These are phyloP conservation scores for Plenodomus tracheiphilus DNA, from an alignment of 2,329 filamentous ascomycete genomes.

Conservation along the genomic window DNA sequence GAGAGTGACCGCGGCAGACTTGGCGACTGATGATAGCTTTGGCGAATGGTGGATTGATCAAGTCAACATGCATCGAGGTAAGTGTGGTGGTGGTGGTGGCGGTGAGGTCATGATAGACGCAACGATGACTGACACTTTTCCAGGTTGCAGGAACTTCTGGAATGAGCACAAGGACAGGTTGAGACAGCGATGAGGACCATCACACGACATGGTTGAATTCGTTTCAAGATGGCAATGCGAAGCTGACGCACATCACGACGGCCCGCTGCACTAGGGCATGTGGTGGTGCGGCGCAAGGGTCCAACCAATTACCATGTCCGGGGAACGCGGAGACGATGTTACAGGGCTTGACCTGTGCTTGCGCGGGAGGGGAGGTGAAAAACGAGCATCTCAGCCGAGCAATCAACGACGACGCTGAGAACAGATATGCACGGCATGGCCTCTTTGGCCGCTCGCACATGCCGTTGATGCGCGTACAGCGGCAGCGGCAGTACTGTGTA, in stretches of 20 bases:
- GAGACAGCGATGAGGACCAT: constrained; percentile 61
- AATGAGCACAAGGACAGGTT: constrained; percentile 71
- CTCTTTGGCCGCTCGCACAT: background rate
- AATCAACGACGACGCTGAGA: background rate
- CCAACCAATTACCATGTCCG: constrained; percentile 8
- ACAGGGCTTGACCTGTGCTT: constrained; percentile 3
- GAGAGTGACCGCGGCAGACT: constrained; percentile 73
- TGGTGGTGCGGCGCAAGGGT: background rate
- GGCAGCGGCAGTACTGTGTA: background rate
- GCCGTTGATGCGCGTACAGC: background rate
- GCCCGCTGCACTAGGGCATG: background rate
- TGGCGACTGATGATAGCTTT: constrained; percentile 83
- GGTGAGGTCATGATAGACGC: background rate
- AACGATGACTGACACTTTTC: background rate
- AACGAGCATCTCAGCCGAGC: background rate
- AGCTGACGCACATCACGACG: background rate
- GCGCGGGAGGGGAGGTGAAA: background rate
- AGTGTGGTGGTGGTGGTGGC: background rate
- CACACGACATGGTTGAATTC: background rate
- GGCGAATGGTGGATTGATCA: constrained; percentile 94
- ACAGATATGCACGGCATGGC: background rate
- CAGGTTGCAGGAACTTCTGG: constrained; percentile 85
- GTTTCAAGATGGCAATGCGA: background rate
- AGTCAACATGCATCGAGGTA: constrained; percentile 66
- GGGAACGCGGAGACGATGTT: constrained; percentile 6